Base-by-base conservation (phyloP, 2,329 filamentous ascomycete species). In the Alternaria arborescens region DNA sequence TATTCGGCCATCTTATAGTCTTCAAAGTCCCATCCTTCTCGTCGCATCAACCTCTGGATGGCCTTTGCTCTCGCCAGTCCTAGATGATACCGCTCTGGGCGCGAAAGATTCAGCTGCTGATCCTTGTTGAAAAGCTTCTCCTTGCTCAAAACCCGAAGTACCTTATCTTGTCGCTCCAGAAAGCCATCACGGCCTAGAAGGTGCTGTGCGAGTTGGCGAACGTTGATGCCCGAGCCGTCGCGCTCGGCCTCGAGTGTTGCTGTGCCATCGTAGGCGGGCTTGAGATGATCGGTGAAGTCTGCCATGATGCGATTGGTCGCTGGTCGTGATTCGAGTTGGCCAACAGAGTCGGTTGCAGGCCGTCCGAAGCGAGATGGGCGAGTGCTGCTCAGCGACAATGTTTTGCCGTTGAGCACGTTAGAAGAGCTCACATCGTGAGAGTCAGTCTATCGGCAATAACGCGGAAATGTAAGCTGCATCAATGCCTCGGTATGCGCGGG, bases 1-100 rank as follows among this genome's bases (percentile, higher is more conserved):
- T 86, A 85, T 64, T 82, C 81, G 0, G 81, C 81, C 81, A 86
- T 85, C 50, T 78, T 77, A 58, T 82, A 81, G 59, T 86, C 84
- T n/a, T 83, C 81, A 30, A 77, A 68, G 61, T 80, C 78, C 84
- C 84, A 86, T 41, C 73, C 70, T 68, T 84, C 75, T 60, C 82
- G 77, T 51, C 81, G 77, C 8, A 77, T 76, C 22, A 84, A 71
- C 47, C 83, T 77, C 41, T 83, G 78, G 4, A 86, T 77, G 41
- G 80, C 79, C 71, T 86, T 86, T 55, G 82, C 83, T 58, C 84
- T 75, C 11, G 83, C 84, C 18, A 86, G 78, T 4, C 82, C 84
- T 4, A 86, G 78, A 52, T 84, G 82, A 67, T 84, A 86, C 18
- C 83, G 75, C 55, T 85, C 83, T 4, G 83, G 83, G 20, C 83